Evolutionary conservation across 2,329 filamentous ascomycete species (phyloP), one percentile per base, ranked within the genome.

Genomic region (Beauveria medogensis): DNA sequence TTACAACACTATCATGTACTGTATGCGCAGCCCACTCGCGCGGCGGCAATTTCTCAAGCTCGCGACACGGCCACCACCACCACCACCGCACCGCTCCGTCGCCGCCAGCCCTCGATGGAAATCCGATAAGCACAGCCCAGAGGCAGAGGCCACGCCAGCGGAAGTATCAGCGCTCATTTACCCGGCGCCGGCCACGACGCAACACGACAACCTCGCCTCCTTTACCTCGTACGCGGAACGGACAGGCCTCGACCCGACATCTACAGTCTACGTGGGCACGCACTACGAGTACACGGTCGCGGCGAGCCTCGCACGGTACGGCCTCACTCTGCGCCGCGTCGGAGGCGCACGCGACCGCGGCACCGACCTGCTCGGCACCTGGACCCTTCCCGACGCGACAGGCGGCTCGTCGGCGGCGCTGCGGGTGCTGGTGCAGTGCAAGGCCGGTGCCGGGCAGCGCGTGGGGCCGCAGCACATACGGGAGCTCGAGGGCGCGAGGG

Each of bases 401-500:
- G 14, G 8, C 47, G 9, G 2, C 24, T 10, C 24, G 18, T 63
- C 67, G 2, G 26, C 63, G 9, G 65, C 68, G 1, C 72, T 76
- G 1, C 67, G 75, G 53, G 76, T 83, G 7, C 67, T 85, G 16
- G 63, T 82, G 1, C 90, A 93, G 71, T 93, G 90, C 78, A 94
- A 93, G 72, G 82, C 80, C 1, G 77, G 81, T 16, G 70, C 75
- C 24, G 69, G 76, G 20, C 74, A 76, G 61, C 76, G 77, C 51
- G 71, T 78, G 14, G 78, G 83, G 0, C 89, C 90, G 0, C 75
- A 79, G 37, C 76, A 85, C 52, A 75, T 91, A 9, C 82, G 90
- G n/a, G 90, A 93, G 74, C 80, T 93, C 3, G 89, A 91, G 69
- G 93, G 93, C 3, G 84, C 91, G 0, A 89, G 94, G 68, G 80